Percentiles rank a stretch among this genome's conserved stretches.
Evolutionary conservation across 176 grass and related monocot genomes (phyloP).

Genomic region (Zea luxurians): DNA sequence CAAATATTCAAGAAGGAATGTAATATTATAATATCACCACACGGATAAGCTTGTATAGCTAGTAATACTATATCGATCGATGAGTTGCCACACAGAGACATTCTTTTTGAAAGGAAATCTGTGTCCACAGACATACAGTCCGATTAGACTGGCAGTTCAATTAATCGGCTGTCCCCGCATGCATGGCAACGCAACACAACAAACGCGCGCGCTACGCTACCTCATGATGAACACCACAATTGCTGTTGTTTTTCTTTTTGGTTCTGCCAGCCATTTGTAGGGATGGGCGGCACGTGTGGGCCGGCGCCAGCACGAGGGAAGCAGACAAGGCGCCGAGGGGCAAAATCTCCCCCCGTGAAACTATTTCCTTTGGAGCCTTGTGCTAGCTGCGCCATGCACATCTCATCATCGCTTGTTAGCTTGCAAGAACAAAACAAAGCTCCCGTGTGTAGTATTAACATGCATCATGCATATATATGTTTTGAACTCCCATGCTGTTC

Average conservation of each 20-base stretch:
- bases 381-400: constrained; percentile 19
- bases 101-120: background rate
- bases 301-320: constrained; percentile 34
- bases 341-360: constrained; percentile 49
- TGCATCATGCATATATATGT: background rate
- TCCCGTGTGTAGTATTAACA: constrained; percentile 5
- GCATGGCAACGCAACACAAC: constrained; percentile 40
- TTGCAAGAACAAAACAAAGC: constrained; percentile 40
- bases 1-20: no score
- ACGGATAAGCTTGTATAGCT: background rate
- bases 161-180: constrained; percentile 34
- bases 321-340: constrained; percentile 36
- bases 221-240: constrained; percentile 37
- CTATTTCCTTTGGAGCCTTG: constrained; percentile 46
- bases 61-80: background rate
- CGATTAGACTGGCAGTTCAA: constrained; percentile 33
- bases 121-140: constrained; percentile 19
- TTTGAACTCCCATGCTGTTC: constrained; percentile 36
- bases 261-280: constrained; percentile 43
- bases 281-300: constrained; percentile 56
- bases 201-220: constrained; percentile 43
- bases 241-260: background rate
- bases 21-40: no score
- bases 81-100: background rate
- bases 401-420: constrained; percentile 35